phyloP scores from a whole-genome alignment of 2,329 filamentous ascomycete genomes.

The Phaeosphaeria sp. region DNA sequence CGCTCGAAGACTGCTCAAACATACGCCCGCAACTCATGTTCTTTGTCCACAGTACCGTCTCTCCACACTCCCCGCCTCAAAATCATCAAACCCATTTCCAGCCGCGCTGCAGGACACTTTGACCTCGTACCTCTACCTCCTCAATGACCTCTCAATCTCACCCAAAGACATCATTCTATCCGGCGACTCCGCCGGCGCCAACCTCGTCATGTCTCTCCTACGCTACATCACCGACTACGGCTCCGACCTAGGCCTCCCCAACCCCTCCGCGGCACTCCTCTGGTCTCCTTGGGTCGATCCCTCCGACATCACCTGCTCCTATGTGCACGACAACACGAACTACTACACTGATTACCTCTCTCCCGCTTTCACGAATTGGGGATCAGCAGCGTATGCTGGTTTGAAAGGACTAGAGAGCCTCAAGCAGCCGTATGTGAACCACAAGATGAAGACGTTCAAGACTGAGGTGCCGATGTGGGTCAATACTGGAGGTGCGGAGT shows the following conservation, averaged over 20 bases:
- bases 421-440: constrained; percentile 48
- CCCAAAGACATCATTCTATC: constrained; percentile 52
- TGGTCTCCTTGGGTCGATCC: constrained; percentile 56
- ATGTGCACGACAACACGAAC: constrained; percentile 41
- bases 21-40: constrained; percentile 49
- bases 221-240: constrained; percentile 56
- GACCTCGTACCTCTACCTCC: constrained; percentile 55
- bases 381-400: constrained; percentile 44
- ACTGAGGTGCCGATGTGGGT: constrained; percentile 52
- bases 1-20: constrained; percentile 41
- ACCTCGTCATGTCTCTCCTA: constrained; percentile 54
- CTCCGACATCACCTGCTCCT: constrained; percentile 28
- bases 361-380: constrained; percentile 52
- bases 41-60: constrained; percentile 59
- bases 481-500: constrained; percentile 50
- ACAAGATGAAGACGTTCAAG: constrained; percentile 48
- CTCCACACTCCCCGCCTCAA: constrained; percentile 46
- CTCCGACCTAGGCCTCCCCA: constrained; percentile 35
- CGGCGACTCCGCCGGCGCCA: constrained; percentile 60
- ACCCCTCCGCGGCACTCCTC: constrained; percentile 49
- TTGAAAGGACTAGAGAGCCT: constrained; percentile 17
- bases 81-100: constrained; percentile 55
- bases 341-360: constrained; percentile 53
- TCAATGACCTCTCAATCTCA: constrained; percentile 50
- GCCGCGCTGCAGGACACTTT: constrained; percentile 59